Conservation (phyloP, 73 alveolate species). For the Stentor coeruleus region DNA sequence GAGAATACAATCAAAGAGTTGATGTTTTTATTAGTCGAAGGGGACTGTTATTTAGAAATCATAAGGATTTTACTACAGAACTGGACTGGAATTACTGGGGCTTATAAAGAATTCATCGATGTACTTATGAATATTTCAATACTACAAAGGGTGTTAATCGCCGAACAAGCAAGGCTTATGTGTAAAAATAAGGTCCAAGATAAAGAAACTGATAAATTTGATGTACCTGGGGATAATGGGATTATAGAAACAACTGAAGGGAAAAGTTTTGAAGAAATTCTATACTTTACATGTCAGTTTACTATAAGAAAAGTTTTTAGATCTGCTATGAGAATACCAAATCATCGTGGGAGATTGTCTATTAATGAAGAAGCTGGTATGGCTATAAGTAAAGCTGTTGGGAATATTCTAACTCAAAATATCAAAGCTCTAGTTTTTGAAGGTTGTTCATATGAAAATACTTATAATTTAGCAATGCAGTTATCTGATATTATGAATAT, state of each 20-base stretch:
- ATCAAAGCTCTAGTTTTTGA: neutral
- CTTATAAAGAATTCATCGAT: neutral
- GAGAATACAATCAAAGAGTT: neutral
- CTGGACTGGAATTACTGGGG: neutral
- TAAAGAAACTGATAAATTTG: neutral
- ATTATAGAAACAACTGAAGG: neutral
- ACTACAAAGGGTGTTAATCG: neutral
- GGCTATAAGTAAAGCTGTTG: neutral
- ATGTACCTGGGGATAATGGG: neutral
- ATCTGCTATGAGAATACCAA: neutral
- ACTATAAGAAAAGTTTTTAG: constrained; percentile 13
- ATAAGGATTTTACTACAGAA: neutral
- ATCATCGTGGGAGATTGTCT: neutral
- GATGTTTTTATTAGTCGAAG: neutral
- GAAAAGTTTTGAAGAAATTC: neutral
- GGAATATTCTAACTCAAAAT: neutral
- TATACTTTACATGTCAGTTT: constrained; percentile 1
- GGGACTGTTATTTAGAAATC: neutral
- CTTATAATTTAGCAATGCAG: neutral
- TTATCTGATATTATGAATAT: constrained; percentile 6
- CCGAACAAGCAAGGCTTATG: constrained; percentile 22
- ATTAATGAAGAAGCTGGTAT: constrained; percentile 14
- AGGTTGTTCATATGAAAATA: neutral
- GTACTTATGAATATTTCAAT: neutral
- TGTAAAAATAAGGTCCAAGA: neutral